phyloP scores from a whole-genome alignment of 1,284 basidiomycete genomes.

The Flammula alnicola region DNA sequence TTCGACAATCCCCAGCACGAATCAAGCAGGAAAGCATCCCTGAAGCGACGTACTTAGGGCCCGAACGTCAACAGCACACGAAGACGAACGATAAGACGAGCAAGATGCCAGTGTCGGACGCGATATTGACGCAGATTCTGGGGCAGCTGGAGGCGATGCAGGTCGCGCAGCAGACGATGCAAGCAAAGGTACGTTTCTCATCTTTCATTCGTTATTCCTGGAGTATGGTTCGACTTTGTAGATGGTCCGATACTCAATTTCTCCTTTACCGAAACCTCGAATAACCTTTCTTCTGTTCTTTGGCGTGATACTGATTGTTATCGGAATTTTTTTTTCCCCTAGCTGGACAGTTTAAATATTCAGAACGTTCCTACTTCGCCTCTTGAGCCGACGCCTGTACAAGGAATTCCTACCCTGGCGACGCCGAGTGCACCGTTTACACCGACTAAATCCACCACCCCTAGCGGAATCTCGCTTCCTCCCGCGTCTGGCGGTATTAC shows the following conservation, averaged over 20 bases:
- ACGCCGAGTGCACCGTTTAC: too few relatives aligned
- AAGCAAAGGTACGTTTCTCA: conserved; percentile 62
- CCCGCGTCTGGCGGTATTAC: not conserved
- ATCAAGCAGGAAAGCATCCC: too few relatives aligned
- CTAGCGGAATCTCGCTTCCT: not conserved
- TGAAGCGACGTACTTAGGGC: not conserved
- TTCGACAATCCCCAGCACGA: not conserved
- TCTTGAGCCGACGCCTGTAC: too few relatives aligned
- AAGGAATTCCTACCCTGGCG: too few relatives aligned
- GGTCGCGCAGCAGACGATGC: conserved; percentile 71
- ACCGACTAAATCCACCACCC: conserved; percentile 1
- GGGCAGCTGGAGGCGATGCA: conserved; percentile 70
- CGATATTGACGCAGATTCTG: conserved; percentile 74
- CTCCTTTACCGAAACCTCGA: conserved; percentile 9
- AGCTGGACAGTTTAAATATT: too few relatives aligned
- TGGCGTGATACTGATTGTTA: too few relatives aligned
- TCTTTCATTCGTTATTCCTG: conserved; percentile 1
- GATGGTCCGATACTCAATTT: conserved; percentile 4
- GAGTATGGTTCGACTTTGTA: not conserved
- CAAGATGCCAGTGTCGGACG: conserved; percentile 56
- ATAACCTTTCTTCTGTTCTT: too few relatives aligned
- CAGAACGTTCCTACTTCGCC: too few relatives aligned
- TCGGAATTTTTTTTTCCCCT: too few relatives aligned
- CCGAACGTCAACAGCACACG: not conserved
- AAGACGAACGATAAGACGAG: too few relatives aligned